Percentiles rank a stretch among this genome's conserved stretches.
phyloP scores from a whole-genome alignment of 495 filamentous ascomycete genomes.

The Staphylotrichum longicolle region DNA sequence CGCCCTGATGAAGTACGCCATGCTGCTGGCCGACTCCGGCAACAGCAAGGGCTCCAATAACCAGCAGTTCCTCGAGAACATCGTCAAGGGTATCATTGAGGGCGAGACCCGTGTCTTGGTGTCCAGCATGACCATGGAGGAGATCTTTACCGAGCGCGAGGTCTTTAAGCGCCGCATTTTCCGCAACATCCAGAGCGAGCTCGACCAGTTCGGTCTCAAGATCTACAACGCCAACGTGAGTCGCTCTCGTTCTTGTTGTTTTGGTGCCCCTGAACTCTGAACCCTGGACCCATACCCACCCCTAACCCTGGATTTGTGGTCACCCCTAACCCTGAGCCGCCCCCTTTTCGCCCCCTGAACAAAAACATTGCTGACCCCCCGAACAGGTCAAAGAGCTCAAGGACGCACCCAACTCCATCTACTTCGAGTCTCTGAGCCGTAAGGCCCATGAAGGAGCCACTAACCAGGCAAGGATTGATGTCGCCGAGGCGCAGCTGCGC shows the following conservation, averaged over 20 bases:
- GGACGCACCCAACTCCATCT: slow-evolving; percentile 71
- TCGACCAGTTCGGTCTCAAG: slow-evolving; percentile 69
- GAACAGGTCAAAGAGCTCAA: slow-evolving; percentile 77
- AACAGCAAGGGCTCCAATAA: slow-evolving; percentile 40
- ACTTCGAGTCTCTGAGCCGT: slow-evolving; percentile 72
- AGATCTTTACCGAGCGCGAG: slow-evolving; percentile 78
- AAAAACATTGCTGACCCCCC: slow-evolving; percentile 60
- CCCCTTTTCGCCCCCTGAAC: neutral
- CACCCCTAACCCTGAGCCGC: neutral
- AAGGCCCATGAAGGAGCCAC: slow-evolving; percentile 82
- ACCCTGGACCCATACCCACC: too few relatives aligned
- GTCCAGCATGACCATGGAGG: slow-evolving; percentile 80
- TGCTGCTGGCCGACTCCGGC: slow-evolving; percentile 63
- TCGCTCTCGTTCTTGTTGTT: neutral
- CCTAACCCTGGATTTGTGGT: too few relatives aligned
- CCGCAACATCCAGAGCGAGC: slow-evolving; percentile 70
- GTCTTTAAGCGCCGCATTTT: slow-evolving; percentile 77
- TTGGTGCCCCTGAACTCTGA: neutral
- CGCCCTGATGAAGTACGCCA: slow-evolving; percentile 72
- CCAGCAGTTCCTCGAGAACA: slow-evolving; percentile 72
- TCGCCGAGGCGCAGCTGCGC: slow-evolving; percentile 72
- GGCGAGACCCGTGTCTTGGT: slow-evolving; percentile 79
- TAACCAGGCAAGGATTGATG: slow-evolving; percentile 74
- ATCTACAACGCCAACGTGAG: slow-evolving; percentile 70
- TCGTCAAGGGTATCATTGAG: slow-evolving; percentile 86